Evolutionary conservation across 1,284 basidiomycete species (phyloP), one percentile per base, ranked within the genome.

Genomic region (Hymenochaete sp.): DNA sequence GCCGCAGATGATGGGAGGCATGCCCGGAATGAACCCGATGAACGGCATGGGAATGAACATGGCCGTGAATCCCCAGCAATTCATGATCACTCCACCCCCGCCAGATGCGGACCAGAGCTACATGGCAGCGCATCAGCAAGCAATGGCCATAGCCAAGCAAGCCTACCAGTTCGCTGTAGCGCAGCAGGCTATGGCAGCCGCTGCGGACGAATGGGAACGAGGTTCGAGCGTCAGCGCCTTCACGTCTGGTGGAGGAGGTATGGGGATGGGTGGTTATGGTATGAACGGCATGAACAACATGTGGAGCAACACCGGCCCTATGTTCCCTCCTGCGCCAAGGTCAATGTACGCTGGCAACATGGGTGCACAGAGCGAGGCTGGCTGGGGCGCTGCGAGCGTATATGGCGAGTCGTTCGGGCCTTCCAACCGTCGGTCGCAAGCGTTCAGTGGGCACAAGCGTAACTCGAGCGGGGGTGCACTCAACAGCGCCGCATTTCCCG

Each of bases 181-280:
- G 4, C 86, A 87, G 59, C 85, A 89, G 54, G 87, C 87, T 9
- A 82, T 89, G 73, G 79, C 77, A 2, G 75, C 77, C 10, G 86
- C 86, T 10, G 83, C 73, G 19, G 87, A 90, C 42, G 84, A 89
- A 57, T 89, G 87, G 87, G 87, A 90, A 57, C 77, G 85, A 32
- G 73, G 77, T 8, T 86, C 83, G 42, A 74, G 65, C 36, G 53
- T 71, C 24, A 71, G 69, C 16, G 71, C 72, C 14, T 70, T 65
- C 51, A 56, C 21, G 61, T 56, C 61, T 35, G 66, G 66, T 55
- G 64, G 66, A 14, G 66, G 67, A 3, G 65, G 65, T 0, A 57
- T 54, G 48, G 56, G 55, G 29, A 58, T 60, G 51, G 54, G 53
- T 38, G 62, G 59, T 42, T 62, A 66, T 62, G 62, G 62, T n/a